Evolutionary conservation across 2,329 filamentous ascomycete species (phyloP).

Genomic region (Xylaria sp.): DNA sequence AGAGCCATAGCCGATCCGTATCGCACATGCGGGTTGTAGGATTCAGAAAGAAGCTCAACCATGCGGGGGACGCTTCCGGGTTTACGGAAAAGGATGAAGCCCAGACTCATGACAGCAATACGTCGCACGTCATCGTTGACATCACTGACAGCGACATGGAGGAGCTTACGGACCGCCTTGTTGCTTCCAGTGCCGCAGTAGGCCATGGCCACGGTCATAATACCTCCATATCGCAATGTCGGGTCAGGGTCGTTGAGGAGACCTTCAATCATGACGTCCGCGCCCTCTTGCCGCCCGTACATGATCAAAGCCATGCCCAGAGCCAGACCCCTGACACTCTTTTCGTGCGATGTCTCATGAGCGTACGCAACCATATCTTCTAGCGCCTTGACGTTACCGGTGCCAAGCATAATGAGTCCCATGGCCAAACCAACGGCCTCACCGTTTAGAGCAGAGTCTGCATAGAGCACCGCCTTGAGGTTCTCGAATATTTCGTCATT

Average conservation of each 20-base stretch:
- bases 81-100: constrained; percentile 98
- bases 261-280: constrained; percentile 92
- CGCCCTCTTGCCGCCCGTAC: constrained; percentile 93
- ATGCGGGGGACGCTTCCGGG: constrained; percentile 96
- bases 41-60: constrained; percentile 97
- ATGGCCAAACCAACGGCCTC: constrained; percentile 95
- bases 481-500: constrained; percentile 90
- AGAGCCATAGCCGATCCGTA: constrained; percentile 98
- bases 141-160: constrained; percentile 96
- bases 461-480: constrained; percentile 85
- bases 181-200: constrained; percentile 98
- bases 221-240: constrained; percentile 92
- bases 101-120: constrained; percentile 95
- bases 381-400: constrained; percentile 90
- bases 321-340: constrained; percentile 94
- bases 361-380: constrained; percentile 98
- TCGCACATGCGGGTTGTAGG: constrained; percentile 97
- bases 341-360: constrained; percentile 97
- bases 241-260: constrained; percentile 93
- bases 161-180: constrained; percentile 93
- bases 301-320: constrained; percentile 98
- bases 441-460: constrained; percentile 94
- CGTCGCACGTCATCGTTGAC: constrained; percentile 97
- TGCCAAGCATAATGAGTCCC: constrained; percentile 97
- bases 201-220: constrained; percentile 96